Base-by-base conservation (phyloP, 1,139 yeast species). In the Candida sanyaensis region DNA sequence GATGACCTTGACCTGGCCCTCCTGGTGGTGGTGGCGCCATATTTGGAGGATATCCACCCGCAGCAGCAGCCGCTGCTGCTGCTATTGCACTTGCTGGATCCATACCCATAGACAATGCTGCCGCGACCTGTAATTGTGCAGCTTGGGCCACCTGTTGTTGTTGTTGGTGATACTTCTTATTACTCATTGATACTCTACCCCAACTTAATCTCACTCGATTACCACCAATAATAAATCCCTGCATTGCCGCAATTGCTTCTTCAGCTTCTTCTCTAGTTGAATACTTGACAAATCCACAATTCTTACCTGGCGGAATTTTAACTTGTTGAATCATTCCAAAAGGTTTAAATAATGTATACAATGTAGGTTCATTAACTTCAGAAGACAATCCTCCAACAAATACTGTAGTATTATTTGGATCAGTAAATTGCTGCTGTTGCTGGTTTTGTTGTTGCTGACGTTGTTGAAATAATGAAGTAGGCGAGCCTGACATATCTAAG, bases 271-370 rank as follows among this genome's bases (percentile, higher is more conserved):
- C 86, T 50, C 96, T 77, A 37, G 83, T 80, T 28, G 84, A 78
- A 63, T 84, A 91, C 65, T 88, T 95, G 48, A 91, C 92, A 70
- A 91, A 92, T 1, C 97, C 98, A 69, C 97, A 91, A 49, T 95
- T 95, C 63, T 91, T 91, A 12, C 96, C 96, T 5, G 86, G 84
- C 8, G 97, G 97, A 44, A 91, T 88, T 63, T 90, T 89, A 45
- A 91, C 93, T 59, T 88, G 90, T 47, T 86, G 80, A 54, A 92
- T 88, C 46, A 80, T 79, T 28, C 98, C 98, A 71, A 88, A 92
- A 11, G 95, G 89, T 58, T 84, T 84, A 69, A 91, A 91, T 45
- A 86, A 75, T 4, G 88, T 74, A 55, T 84, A 79, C 44, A 92
- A 70, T 36, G 91, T 88, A 44, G 84, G 86, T 61, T 90, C 97